A percentile compares a stretch with the other conserved stretches of the same genome.
phyloP scores from a whole-genome alignment of 2,329 filamentous ascomycete species.

The Phyllosticta paracitricarpa region DNA sequence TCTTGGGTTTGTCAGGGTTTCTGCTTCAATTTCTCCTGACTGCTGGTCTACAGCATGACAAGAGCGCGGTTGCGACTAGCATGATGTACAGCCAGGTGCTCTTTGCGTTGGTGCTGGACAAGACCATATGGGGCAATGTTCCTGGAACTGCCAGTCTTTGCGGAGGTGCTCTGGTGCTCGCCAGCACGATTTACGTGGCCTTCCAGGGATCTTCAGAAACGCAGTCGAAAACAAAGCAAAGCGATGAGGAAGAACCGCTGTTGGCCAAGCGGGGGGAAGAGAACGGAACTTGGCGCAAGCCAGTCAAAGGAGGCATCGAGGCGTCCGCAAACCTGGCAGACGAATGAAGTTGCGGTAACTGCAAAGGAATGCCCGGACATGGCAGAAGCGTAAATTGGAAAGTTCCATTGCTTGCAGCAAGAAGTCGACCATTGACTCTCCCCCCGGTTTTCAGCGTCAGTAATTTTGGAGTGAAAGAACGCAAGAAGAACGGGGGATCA shows the following conservation, averaged over 20 bases:
- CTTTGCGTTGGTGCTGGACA: conserved; percentile 53
- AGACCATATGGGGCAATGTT: conserved; percentile 41
- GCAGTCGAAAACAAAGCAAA: neutral
- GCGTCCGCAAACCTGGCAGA: neutral
- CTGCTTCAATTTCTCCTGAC: conserved; percentile 73
- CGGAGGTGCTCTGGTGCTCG: conserved; percentile 19
- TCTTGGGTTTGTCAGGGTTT: conserved; percentile 63
- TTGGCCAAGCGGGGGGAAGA: neutral
- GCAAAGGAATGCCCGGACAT: neutral
- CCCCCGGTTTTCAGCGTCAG: too few species aligned
- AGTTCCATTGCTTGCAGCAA: neutral
- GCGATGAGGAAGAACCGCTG: neutral
- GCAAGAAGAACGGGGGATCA: too few species aligned
- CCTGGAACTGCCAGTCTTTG: conserved; percentile 18
- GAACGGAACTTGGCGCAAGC: neutral
- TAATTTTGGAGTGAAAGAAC: too few species aligned
- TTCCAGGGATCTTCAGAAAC: neutral
- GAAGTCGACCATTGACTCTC: neutral
- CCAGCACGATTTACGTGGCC: conserved; percentile 19
- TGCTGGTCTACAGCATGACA: conserved; percentile 60
- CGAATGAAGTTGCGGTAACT: neutral
- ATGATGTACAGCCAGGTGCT: conserved; percentile 59
- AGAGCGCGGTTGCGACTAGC: conserved; percentile 48
- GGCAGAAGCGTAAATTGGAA: neutral
- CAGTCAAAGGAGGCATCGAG: neutral